A percentile compares a stretch with the other conserved stretches of the same genome.
These are phyloP conservation scores for Heterobasidion occidentale DNA, from an alignment of 1,284 basidiomycete species.

Conservation along the genomic window DNA sequence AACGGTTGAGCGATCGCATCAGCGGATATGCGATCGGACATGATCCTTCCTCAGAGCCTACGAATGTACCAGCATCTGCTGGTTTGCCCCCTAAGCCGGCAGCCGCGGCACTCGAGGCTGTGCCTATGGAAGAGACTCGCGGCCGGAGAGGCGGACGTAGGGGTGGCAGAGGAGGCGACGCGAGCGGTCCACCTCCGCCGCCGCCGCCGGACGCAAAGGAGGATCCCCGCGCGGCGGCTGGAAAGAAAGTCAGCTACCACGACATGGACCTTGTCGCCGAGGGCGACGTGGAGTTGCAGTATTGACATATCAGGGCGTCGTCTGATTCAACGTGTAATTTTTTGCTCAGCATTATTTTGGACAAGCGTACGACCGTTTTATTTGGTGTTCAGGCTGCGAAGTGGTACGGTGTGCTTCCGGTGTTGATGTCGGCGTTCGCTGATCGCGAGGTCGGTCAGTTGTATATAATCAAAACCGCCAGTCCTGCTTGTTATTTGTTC, in stretches of 20 bases:
- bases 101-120: slow-evolving; percentile 47
- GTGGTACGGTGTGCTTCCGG: too few relatives aligned
- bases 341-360: not conserved
- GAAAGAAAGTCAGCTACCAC: slow-evolving; percentile 77
- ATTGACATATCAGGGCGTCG: slow-evolving; percentile 29
- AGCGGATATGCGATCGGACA: slow-evolving; percentile 56
- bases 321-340: slow-evolving; percentile 7
- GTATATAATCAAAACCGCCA: too few relatives aligned
- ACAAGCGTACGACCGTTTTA: not conserved
- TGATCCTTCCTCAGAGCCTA: slow-evolving; percentile 35
- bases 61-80: slow-evolving; percentile 47
- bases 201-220: slow-evolving; percentile 82
- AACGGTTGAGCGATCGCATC: slow-evolving; percentile 69
- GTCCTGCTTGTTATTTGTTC: too few relatives aligned
- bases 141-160: slow-evolving; percentile 13
- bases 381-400: not conserved
- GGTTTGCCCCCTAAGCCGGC: slow-evolving; percentile 73
- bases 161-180: slow-evolving; percentile 20
- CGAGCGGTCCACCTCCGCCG: slow-evolving; percentile 51
- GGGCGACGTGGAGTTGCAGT: slow-evolving; percentile 75
- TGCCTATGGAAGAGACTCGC: slow-evolving; percentile 23
- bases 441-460: too few relatives aligned
- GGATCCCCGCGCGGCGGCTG: slow-evolving; percentile 77
- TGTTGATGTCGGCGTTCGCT: too few relatives aligned
- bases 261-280: slow-evolving; percentile 85